Conservation (phyloP, 2,329 filamentous ascomycete genomes). For the Colletotrichum ledebouriae region DNA sequence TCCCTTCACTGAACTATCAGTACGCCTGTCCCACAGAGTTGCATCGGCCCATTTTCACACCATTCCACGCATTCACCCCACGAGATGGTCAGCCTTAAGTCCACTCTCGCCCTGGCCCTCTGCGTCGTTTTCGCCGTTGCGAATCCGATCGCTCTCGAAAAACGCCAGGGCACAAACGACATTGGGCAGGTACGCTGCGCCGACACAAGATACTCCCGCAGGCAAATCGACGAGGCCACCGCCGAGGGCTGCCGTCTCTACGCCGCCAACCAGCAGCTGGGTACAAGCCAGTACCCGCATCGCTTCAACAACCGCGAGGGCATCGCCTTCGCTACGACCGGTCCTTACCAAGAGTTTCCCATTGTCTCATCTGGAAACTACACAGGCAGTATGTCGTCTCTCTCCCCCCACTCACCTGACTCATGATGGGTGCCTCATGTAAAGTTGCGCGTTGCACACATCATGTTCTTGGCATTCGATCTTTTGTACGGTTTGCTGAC, state of each 20-base stretch:
- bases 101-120: slow-evolving; percentile 23
- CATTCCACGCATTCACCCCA: not conserved
- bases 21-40: not conserved
- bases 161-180: slow-evolving; percentile 26
- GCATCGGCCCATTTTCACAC: not conserved
- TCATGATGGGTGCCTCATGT: not conserved
- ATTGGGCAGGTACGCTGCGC: slow-evolving; percentile 32
- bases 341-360: slow-evolving; percentile 57
- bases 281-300: slow-evolving; percentile 52
- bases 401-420: not conserved
- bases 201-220: slow-evolving; percentile 29
- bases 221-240: slow-evolving; percentile 39
- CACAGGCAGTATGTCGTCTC: slow-evolving; percentile 50
- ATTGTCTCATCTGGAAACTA: slow-evolving; percentile 51
- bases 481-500: slow-evolving; percentile 18
- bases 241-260: slow-evolving; percentile 42
- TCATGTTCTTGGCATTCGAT: slow-evolving; percentile 10
- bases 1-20: too few species aligned
- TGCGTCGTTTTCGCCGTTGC: slow-evolving; percentile 17
- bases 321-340: slow-evolving; percentile 51
- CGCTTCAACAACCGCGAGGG: slow-evolving; percentile 56
- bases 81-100: slow-evolving; percentile 39
- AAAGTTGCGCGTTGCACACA: not conserved
- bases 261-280: slow-evolving; percentile 28
- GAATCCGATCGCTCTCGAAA: slow-evolving; percentile 25